These are phyloP conservation scores for Cladosporium austrohemisphaericum DNA, from an alignment of 2,329 filamentous ascomycete species.

Conservation along the genomic window DNA sequence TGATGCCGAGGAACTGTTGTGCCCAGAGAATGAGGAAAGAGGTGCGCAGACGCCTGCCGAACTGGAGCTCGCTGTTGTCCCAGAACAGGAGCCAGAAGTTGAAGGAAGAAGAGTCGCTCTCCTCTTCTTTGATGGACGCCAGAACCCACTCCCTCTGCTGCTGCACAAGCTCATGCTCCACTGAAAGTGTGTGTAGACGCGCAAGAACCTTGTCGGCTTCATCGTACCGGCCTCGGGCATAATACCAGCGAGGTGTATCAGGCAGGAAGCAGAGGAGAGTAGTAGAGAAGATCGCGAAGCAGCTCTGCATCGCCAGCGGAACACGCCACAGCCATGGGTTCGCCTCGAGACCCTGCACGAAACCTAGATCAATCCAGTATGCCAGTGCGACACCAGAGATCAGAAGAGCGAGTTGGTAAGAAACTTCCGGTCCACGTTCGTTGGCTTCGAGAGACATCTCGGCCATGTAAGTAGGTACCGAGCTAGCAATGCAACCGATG, in stretches of 20 bases:
- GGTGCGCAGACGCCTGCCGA: conserved; percentile 37
- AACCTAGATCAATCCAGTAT: conserved; percentile 30
- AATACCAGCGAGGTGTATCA: conserved; percentile 35
- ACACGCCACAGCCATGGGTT: conserved; percentile 32
- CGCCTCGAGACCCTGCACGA: conserved; percentile 25
- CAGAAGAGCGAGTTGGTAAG: conserved; percentile 24
- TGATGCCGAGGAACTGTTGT: conserved; percentile 34
- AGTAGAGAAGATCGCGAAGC: conserved; percentile 32
- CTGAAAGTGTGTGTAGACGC: conserved; percentile 18
- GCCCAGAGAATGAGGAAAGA: conserved; percentile 35
- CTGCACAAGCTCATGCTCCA: conserved; percentile 23
- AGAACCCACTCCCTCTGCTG: conserved; percentile 27
- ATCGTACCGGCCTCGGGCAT: conserved; percentile 21
- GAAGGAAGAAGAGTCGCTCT: conserved; percentile 29
- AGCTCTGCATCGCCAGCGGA: conserved; percentile 32
- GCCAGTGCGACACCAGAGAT: conserved; percentile 27
- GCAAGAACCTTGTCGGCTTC: conserved; percentile 20
- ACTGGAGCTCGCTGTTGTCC: conserved; percentile 36
- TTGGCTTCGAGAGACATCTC: conserved; percentile 29
- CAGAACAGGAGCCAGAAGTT: conserved; percentile 30
- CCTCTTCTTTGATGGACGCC: conserved; percentile 27
- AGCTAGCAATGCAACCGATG: conserved; percentile 29
- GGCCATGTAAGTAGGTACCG: conserved; percentile 31
- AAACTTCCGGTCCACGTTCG: conserved; percentile 31
- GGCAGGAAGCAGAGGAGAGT: conserved; percentile 27